Evolutionary conservation across 805 yeast species (phyloP).

Genomic region (Spathaspora boniae): DNA sequence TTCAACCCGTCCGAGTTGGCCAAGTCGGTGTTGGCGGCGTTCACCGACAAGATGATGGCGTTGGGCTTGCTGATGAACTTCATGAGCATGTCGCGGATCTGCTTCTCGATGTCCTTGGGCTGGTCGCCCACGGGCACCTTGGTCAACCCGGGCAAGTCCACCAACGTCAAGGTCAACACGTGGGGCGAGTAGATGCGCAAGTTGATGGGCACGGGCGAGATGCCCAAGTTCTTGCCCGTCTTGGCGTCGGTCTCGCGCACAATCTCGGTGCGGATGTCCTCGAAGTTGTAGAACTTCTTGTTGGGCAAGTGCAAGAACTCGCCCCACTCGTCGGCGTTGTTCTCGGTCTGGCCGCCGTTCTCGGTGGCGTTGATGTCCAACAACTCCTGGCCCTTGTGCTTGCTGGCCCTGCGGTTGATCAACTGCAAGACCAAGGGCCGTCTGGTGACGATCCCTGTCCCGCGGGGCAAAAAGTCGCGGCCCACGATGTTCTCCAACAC

Average conservation of each 20-base stretch:
- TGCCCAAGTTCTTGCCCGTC: slow-evolving; percentile 80
- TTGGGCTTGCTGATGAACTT: slow-evolving; percentile 94
- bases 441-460: slow-evolving; percentile 89
- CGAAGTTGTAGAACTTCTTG: slow-evolving; percentile 81
- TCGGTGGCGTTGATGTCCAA: slow-evolving; percentile 43
- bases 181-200: slow-evolving; percentile 91
- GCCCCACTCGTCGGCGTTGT: slow-evolving; percentile 90
- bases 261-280: slow-evolving; percentile 85
- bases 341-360: slow-evolving; percentile 55
- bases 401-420: slow-evolving; percentile 57
- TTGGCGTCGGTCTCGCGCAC: slow-evolving; percentile 86
- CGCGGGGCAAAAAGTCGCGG: slow-evolving; percentile 86
- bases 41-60: slow-evolving; percentile 90
- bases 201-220: slow-evolving; percentile 89
- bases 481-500: slow-evolving; percentile 90
- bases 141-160: slow-evolving; percentile 95
- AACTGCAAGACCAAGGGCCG: slow-evolving; percentile 82
- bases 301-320: slow-evolving; percentile 93
- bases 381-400: slow-evolving; percentile 30
- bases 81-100: slow-evolving; percentile 88
- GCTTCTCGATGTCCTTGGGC: slow-evolving; percentile 94
- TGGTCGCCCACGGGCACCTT: slow-evolving; percentile 99
- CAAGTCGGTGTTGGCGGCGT: slow-evolving; percentile 94
- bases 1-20: slow-evolving; percentile 97
- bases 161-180: slow-evolving; percentile 88